Evolutionary conservation across 768 basidiomycete species (phyloP).

Genomic region (Pisolithus sp.): DNA sequence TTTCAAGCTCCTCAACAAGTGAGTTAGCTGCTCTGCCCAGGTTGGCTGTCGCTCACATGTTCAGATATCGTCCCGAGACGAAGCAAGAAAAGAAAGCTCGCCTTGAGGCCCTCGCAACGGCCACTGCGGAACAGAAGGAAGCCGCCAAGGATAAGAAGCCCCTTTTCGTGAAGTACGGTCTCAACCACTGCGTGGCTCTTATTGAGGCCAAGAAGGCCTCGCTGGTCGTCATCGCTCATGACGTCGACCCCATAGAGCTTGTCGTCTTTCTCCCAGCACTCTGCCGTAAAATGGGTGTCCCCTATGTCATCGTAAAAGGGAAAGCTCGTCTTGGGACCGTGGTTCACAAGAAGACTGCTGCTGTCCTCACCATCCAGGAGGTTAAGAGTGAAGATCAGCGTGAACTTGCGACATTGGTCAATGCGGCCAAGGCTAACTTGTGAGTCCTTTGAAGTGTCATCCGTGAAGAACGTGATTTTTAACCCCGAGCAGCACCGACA

Average conservation of each 20-base stretch:
- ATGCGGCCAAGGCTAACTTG: slow-evolving; percentile 97
- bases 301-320: slow-evolving; percentile 97
- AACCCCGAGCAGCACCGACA: slow-evolving; percentile 57
- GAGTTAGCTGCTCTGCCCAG: slow-evolving; percentile 5
- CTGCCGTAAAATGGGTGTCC: slow-evolving; percentile 99
- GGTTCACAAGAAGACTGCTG: slow-evolving; percentile 97
- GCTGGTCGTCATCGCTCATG: slow-evolving; percentile 93
- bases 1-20: slow-evolving; percentile 97
- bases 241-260: slow-evolving; percentile 98
- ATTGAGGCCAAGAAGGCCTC: slow-evolving; percentile 97
- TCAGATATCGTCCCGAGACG: slow-evolving; percentile 76
- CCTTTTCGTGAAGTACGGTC: slow-evolving; percentile 89
- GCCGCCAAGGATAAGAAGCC: slow-evolving; percentile 87
- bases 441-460: slow-evolving; percentile 34
- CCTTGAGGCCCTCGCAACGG: slow-evolving; percentile 70
- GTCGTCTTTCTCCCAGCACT: slow-evolving; percentile 97
- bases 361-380: slow-evolving; percentile 86
- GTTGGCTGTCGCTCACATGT: neutral
- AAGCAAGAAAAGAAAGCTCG: slow-evolving; percentile 98
- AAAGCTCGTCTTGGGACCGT: slow-evolving; percentile 98
- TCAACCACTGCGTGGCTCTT: slow-evolving; percentile 95
- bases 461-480: no score
- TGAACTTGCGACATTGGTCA: slow-evolving; percentile 87
- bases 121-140: slow-evolving; percentile 74
- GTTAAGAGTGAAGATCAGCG: slow-evolving; percentile 92